These are phyloP conservation scores for Nicotiana sylvestris DNA, from an alignment of 257 asterid species.

Conservation along the genomic window DNA sequence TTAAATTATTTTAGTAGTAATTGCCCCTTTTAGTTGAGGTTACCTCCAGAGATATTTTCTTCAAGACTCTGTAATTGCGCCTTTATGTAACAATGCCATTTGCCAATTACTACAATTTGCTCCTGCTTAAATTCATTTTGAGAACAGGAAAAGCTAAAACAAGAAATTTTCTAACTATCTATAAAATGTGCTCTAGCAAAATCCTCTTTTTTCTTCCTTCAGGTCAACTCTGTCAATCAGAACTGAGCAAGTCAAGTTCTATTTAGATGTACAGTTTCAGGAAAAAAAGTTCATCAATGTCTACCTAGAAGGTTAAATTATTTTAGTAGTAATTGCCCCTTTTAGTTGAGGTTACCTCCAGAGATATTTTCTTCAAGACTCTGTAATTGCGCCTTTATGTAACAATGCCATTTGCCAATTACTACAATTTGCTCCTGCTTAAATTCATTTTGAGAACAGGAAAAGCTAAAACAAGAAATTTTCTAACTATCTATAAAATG, in stretches of 20 bases:
- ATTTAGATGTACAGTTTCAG: not conserved
- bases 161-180: not conserved
- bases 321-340: not conserved
- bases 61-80: too few species aligned
- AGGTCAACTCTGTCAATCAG: not conserved
- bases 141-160: not conserved
- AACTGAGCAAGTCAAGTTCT: not conserved
- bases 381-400: too few species aligned
- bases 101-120: not conserved
- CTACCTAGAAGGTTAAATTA: not conserved
- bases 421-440: not conserved
- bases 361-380: not conserved
- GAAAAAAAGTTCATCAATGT: not conserved
- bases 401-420: not conserved
- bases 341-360: not conserved
- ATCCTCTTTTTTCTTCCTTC: not conserved
- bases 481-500: not conserved
- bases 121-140: not conserved
- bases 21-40: not conserved
- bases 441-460: not conserved
- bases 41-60: not conserved
- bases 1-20: not conserved
- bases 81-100: not conserved
- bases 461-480: not conserved
- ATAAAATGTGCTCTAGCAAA: not conserved